Evolutionary conservation across 2,329 filamentous ascomycete genomes (phyloP), one percentile per base, ranked within the genome.

Genomic region (Talaromyces sp.): DNA sequence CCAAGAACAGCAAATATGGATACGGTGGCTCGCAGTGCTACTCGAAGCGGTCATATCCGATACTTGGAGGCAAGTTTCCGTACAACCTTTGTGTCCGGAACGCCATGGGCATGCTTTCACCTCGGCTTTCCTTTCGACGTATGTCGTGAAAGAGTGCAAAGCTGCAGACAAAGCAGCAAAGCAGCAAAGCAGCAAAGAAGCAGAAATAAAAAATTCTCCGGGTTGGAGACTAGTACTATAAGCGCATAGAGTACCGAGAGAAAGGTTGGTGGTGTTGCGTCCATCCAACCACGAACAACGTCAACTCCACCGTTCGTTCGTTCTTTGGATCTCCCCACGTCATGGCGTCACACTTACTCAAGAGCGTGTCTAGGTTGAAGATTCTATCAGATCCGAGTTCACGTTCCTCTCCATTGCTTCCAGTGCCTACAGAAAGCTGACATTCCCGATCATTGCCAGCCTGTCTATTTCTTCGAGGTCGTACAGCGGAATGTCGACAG

Each of bases 151-250:
- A 9, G 11, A 35, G 27, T 7, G 4, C 52, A 39, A 6, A 6
- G 10, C 37, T 22, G 22, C 37, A 33, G 7, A 3, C 10, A 59
- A n/a, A 9, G 22, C 22, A 22, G 22, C 22, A 22, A n/a, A 9
- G 22, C 22, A 22, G 22, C 22, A 22, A 16, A 50, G 35, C 13
- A 47, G 45, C n/a, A 13, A 8, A 39, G 33, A 56, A 56, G 52
- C n/a, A 37, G 33, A 37, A 13, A 61, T 19, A 16, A 31, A 35
- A 37, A 22, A 27, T 27, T 48, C n/a, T 9, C 39, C 39, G 13
- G 22, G 31, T 27, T 45, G 60, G 60, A 63, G 61, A 63, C 61
- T 57, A 62, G 60, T 62, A 54, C 60, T 62, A 62, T 62, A 62
- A 63, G 37, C 14, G 61, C 47, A 47, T 56, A n/a, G 16, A 47